Evolutionary conservation across 129 eudicot species (phyloP), one percentile per base, ranked within the genome.

Genomic region (Lactuca sativa): DNA sequence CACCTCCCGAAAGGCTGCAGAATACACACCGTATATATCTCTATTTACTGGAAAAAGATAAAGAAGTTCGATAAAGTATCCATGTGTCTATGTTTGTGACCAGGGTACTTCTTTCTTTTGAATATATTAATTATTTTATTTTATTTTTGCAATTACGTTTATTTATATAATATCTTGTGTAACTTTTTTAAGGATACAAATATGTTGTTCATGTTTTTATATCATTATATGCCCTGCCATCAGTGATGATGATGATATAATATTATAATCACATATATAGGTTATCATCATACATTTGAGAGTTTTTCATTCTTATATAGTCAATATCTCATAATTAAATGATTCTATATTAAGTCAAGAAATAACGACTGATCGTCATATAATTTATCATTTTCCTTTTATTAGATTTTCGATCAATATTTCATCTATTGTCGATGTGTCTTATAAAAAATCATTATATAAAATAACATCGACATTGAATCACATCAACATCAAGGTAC

Each of bases 1-100:
- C 75, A 76, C 69, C 58, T 62, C 25, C 71, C 54, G 40, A 76
- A 76, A 76, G 38, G 65, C 75, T 76, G 80, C 80, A 76, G 38
- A 21, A 52, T 31, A 60, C 33, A 66, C 79, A 75, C 54, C 31
- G 67, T 76, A 41, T 74, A 65, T 74, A 64, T 64, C 65, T 62
- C 48, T 37, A 74, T 56, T 55, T 56, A 34, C 72, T 21, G 17
- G 69, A 57, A 21, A 62, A 66, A 61, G 74, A 76, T 40, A 76
- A 18, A 76, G 41, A 54, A 7, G 58, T 37, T 38, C 47, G 17
- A 67, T 58, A 75, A 56, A 74, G 59, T 48, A 67, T 49, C 13
- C 76, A 72, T 49, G 59, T 66, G 79, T 74, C 54, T 36, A 59
- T 56, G 78, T 75, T 57, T 67, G 54, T 48, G 74, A 75, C 33